Percentiles rank a stretch among this genome's conserved stretches.
Evolutionary conservation across 1,284 basidiomycete species (phyloP).

Genomic region (Cryptococcus sp.): DNA sequence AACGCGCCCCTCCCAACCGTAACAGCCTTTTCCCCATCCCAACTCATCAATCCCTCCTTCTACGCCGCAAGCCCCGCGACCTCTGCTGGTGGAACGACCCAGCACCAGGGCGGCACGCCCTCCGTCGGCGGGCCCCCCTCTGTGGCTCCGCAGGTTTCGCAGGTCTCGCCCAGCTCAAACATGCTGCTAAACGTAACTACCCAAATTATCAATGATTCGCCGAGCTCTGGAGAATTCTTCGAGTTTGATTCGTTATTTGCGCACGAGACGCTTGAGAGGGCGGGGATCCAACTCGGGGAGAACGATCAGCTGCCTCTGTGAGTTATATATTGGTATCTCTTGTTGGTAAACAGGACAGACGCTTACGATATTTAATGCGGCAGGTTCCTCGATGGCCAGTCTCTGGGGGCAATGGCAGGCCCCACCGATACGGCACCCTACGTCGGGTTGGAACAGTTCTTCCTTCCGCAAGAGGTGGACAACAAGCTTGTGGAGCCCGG

Average conservation of each 20-base stretch:
- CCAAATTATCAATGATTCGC: conserved; percentile 45
- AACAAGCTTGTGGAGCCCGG: conserved; percentile 26
- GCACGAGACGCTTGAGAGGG: conserved; percentile 46
- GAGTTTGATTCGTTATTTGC: conserved; percentile 50
- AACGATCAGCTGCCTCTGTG: conserved; percentile 46
- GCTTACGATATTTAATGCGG: not conserved
- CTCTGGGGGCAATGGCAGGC: conserved; percentile 32
- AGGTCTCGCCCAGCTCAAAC: conserved; percentile 12
- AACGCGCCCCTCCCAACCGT: conserved; percentile 17
- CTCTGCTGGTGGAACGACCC: not conserved
- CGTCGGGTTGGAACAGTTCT: conserved; percentile 49
- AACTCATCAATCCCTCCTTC: conserved; percentile 21
- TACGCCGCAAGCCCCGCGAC: conserved; percentile 14
- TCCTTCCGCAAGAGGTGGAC: conserved; percentile 47
- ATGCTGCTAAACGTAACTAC: conserved; percentile 28
- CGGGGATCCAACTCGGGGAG: conserved; percentile 43
- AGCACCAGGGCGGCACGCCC: conserved; percentile 4
- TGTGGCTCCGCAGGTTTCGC: conserved; percentile 2
- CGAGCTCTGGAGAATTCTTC: conserved; percentile 40
- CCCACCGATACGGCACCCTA: conserved; percentile 41
- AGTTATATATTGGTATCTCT: conserved; percentile 8
- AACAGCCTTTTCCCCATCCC: conserved; percentile 24
- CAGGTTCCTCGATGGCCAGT: conserved; percentile 49
- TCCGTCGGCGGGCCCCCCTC: not conserved
- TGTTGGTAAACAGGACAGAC: not conserved